Percentiles rank a stretch among this genome's conserved stretches.
Conservation (phyloP, 2,329 filamentous ascomycete species). For the Neospermospora avenae region DNA sequence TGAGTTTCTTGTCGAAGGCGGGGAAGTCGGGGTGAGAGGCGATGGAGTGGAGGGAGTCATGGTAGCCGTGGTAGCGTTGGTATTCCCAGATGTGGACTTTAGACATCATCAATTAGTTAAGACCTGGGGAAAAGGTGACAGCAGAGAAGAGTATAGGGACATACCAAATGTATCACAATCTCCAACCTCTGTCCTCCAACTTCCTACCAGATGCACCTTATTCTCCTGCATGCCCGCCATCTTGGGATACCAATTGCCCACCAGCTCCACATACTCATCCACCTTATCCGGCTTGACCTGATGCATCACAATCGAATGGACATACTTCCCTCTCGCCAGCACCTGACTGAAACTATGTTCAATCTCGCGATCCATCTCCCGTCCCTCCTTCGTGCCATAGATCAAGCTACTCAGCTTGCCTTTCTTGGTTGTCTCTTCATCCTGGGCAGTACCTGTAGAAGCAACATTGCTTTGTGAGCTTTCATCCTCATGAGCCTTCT, state of each 20-base stretch:
- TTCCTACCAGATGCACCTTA: slow-evolving; percentile 93
- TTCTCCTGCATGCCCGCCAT: slow-evolving; percentile 84
- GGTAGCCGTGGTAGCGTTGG: slow-evolving; percentile 93
- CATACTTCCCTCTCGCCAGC: slow-evolving; percentile 92
- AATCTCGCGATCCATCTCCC: slow-evolving; percentile 91
- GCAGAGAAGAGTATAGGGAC: slow-evolving; percentile 35
- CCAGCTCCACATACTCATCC: slow-evolving; percentile 87
- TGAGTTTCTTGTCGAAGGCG: slow-evolving; percentile 80
- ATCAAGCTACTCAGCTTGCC: slow-evolving; percentile 81
- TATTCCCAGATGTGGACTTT: slow-evolving; percentile 99
- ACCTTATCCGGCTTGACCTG: slow-evolving; percentile 93
- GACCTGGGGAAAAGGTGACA: no score
- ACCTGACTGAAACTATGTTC: slow-evolving; percentile 95
- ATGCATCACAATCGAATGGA: slow-evolving; percentile 96
- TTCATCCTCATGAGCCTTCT: slow-evolving; percentile 5
- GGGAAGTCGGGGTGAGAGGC: slow-evolving; percentile 78
- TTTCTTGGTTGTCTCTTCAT: slow-evolving; percentile 55
- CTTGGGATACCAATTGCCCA: slow-evolving; percentile 87
- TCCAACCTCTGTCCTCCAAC: slow-evolving; percentile 96
- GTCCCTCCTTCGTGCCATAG: slow-evolving; percentile 93
- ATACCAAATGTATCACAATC: slow-evolving; percentile 95
- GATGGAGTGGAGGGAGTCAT: slow-evolving; percentile 84
- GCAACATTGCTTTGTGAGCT: slow-evolving; percentile 56
- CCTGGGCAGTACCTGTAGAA: slow-evolving; percentile 57
- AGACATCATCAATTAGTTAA: no score